phyloP scores from a whole-genome alignment of 225 moss, liverwort and hornwort species.

The Pseudisothecium myosuroides region DNA sequence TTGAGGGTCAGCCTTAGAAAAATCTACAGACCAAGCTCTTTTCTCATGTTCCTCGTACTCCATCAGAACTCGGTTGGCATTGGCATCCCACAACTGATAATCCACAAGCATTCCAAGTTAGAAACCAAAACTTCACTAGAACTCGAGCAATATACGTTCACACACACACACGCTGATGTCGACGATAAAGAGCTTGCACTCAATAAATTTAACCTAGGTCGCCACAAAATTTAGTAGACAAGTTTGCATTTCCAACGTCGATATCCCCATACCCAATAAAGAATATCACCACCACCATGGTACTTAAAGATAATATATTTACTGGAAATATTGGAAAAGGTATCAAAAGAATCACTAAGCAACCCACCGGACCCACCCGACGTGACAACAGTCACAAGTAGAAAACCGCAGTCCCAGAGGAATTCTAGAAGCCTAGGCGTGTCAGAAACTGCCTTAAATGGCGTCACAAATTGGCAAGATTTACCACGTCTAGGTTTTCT shows the following conservation, averaged over 20 bases:
- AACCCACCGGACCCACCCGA: neutral
- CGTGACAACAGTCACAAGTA: neutral
- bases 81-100: constrained; percentile 90
- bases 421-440: neutral
- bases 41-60: constrained; percentile 90
- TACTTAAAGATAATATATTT: neutral
- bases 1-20: constrained; percentile 90
- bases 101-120: constrained; percentile 3
- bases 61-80: constrained; percentile 55
- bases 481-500: neutral
- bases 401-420: neutral
- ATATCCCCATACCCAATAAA: neutral
- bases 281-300: neutral
- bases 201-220: neutral
- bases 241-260: neutral
- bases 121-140: neutral
- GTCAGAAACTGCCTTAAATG: neutral
- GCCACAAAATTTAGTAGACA: neutral
- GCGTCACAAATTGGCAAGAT: neutral
- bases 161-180: neutral
- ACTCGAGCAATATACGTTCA: neutral
- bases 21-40: constrained; percentile 98
- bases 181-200: neutral
- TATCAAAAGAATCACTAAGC: neutral
- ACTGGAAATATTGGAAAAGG: neutral